Evolutionary conservation across 2,329 filamentous ascomycete genomes (phyloP).

Genomic region (Aspergillus fischeri): DNA sequence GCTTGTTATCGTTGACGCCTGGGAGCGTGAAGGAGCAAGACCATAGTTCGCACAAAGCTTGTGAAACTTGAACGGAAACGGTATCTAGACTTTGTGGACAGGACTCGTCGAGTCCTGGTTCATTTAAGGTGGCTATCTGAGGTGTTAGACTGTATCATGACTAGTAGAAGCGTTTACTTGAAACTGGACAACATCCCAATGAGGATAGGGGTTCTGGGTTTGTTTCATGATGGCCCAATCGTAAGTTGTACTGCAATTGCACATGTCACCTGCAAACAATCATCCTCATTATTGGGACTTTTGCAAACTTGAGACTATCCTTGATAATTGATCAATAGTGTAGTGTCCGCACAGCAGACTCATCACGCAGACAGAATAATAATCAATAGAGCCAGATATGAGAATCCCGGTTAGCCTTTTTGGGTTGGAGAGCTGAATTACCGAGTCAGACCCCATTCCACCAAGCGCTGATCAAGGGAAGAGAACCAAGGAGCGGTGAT

Average conservation of each 20-base stretch:
- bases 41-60: background rate
- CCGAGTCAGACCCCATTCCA: background rate
- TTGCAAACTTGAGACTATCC: no score
- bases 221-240: background rate
- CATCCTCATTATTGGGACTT: no score
- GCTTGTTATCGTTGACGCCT: background rate
- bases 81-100: background rate
- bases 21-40: background rate
- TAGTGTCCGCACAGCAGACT: no score
- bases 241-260: no score
- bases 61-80: no score
- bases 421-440: no score
- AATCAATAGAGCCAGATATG: background rate
- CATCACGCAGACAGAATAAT: no score
- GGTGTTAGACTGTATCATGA: background rate
- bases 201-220: background rate
- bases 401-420: no score
- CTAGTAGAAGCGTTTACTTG: background rate
- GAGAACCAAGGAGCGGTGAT: background rate
- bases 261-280: no score
- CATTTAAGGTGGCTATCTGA: background rate
- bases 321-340: no score
- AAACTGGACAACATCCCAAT: background rate
- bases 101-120: background rate
- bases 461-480: no score